Evolutionary conservation across 2,329 filamentous ascomycete species (phyloP).

Genomic region (Aspergillus jensenii): DNA sequence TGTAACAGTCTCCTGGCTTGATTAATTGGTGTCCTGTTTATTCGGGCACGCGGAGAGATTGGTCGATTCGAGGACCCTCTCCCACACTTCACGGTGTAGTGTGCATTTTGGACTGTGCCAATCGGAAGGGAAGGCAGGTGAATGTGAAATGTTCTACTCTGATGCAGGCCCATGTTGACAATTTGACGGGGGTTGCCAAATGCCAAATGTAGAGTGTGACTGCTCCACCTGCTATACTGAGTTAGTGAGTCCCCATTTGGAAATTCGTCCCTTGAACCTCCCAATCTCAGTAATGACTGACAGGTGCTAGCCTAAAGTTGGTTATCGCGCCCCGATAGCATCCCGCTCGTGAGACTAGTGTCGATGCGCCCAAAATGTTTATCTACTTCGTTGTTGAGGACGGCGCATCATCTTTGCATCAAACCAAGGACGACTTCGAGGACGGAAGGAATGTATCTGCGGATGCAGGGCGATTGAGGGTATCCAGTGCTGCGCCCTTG

Average conservation of each 20-base stretch:
- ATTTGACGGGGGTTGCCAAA: neutral
- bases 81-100: neutral
- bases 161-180: neutral
- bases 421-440: neutral
- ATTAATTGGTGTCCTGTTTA: neutral
- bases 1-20: neutral
- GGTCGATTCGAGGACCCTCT: neutral
- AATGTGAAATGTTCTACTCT: neutral
- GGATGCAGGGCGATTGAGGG: neutral
- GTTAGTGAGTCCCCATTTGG: neutral
- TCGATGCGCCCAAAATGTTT: too few relatives aligned
- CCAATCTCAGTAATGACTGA: constrained; percentile 12
- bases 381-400: neutral
- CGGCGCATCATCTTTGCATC: neutral
- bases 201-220: neutral
- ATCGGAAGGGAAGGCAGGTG: neutral
- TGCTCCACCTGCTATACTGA: neutral
- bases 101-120: neutral
- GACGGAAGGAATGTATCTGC: constrained; percentile 1
- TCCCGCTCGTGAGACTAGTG: neutral
- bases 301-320: neutral
- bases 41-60: neutral
- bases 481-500: neutral
- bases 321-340: constrained; percentile 3
- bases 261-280: neutral